Percentiles rank a stretch among this genome's conserved stretches.
Conservation (phyloP, 768 basidiomycete species). For the Suillus sp. region DNA sequence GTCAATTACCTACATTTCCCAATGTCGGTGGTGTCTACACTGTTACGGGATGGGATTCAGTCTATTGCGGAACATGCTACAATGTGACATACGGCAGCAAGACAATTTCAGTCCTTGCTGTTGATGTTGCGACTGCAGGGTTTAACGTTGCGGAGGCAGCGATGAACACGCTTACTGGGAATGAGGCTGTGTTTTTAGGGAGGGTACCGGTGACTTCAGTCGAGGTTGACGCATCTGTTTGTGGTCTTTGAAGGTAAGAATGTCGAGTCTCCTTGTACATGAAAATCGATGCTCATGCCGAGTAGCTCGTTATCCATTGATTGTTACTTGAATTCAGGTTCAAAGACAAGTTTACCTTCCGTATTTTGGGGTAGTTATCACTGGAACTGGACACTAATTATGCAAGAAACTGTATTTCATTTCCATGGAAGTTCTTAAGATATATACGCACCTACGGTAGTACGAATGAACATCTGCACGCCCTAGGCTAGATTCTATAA, state of each 20-base stretch:
- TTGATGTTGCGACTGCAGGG: slow-evolving; percentile 32
- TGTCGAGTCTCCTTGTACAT: background rate
- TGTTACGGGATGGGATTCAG: slow-evolving; percentile 32
- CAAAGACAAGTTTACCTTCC: too few species aligned
- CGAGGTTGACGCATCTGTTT: slow-evolving; percentile 47
- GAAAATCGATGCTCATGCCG: background rate
- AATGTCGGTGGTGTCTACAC: slow-evolving; percentile 36
- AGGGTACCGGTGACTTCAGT: slow-evolving; percentile 45
- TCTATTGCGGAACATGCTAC: slow-evolving; percentile 38
- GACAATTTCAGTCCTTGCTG: slow-evolving; percentile 28
- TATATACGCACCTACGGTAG: background rate
- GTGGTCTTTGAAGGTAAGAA: slow-evolving; percentile 38
- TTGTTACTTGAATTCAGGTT: background rate
- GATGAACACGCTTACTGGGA: slow-evolving; percentile 56
- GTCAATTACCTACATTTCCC: slow-evolving; percentile 34
- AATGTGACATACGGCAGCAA: slow-evolving; percentile 27
- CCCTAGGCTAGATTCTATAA: slow-evolving; percentile 41
- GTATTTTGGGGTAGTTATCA: background rate
- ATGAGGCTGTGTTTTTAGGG: slow-evolving; percentile 49
- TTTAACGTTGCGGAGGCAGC: slow-evolving; percentile 54
- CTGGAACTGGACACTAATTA: slow-evolving; percentile 1
- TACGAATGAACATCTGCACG: background rate
- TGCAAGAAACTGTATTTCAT: background rate
- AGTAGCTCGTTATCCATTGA: background rate
- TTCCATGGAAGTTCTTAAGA: background rate